Evolutionary conservation across 192 early-diverging fungal species (phyloP).

Genomic region (Podila clonocystis): DNA sequence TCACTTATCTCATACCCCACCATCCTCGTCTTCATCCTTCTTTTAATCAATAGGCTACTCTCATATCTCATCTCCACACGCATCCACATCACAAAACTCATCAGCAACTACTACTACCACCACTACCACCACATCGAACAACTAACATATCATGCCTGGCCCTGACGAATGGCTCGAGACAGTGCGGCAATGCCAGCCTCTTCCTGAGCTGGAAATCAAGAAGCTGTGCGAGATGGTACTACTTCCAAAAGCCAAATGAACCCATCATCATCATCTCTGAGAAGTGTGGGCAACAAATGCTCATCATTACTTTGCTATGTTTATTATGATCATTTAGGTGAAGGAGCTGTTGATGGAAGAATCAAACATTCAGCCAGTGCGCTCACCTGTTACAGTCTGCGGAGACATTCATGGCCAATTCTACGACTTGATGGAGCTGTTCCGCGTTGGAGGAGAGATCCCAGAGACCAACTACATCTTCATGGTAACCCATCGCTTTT

Average conservation of each 20-base stretch:
- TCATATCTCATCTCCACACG: no score
- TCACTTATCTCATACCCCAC: conserved; percentile 1
- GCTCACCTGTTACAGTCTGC: conserved; percentile 96
- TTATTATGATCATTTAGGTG: conserved; percentile 63
- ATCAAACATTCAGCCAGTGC: conserved; percentile 97
- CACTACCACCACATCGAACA: not conserved
- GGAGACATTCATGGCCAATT: conserved; percentile 99
- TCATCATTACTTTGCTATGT: not conserved
- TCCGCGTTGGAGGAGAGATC: conserved; percentile 94
- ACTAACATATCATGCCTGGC: conserved; percentile 64
- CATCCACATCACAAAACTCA: no score
- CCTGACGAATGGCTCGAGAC: conserved; percentile 97
- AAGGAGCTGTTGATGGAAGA: conserved; percentile 99
- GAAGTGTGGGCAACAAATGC: not conserved
- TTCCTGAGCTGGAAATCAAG: conserved; percentile 96
- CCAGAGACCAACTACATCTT: conserved; percentile 97
- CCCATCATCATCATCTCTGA: not conserved
- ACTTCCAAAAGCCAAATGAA: not conserved
- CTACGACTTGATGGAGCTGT: conserved; percentile 95
- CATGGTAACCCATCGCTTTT: conserved; percentile 70
- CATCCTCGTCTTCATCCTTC: no score
- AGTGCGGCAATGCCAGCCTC: conserved; percentile 91
- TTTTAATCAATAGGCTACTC: no score
- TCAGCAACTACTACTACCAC: not conserved
- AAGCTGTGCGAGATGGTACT: conserved; percentile 96